Base-by-base conservation (phyloP, 106 monocot species). In the Allium cepa region DNA sequence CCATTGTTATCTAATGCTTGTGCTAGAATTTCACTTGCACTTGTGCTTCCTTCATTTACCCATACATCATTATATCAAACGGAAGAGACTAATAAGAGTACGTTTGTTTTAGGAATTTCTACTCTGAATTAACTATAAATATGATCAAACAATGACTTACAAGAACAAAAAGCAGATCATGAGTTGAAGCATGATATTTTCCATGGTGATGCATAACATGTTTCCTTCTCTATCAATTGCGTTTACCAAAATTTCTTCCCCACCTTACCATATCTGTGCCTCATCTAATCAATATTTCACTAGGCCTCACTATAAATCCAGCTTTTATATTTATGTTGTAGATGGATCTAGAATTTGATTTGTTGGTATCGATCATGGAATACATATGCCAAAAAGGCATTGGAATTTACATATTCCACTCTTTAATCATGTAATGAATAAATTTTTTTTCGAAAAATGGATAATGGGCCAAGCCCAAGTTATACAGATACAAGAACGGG, bases 11-110 rank as follows among this genome's bases (percentile, higher is more conserved):
- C 91, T 57, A 97, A 75, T 57, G 96, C 96, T 46, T 88, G 92
- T 26, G 96, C 92, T 64, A 97, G 61, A 67, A 97, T 97, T 77
- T 97, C 96, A 79, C 96, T 97, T 52, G 96, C 96, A 76, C 96
- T 97, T 0, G 96, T 92, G 73, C 96, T 97, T 60, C 82, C 81
- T 80, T 92, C 96, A 63, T 97, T 97, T 11, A 96, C 96, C 96
- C 92, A 59, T 59, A 59, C 50, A 22, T 22, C 58, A 49, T 11
- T 9, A 16, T 57, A 70, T 62, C 47, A 62, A 2, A 49, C 60
- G 11, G 22, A 48, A 59, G 12, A 14, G 7, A 62, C 22, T 10
- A 53, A 22, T 22, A 22, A 22, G 22, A 22, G 22, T 13, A 13
- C 0, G 52, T 50, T 66, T 51, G 11, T 11, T 26, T 49, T 26